phyloP scores from a whole-genome alignment of 2,329 filamentous ascomycete genomes.

The Hymenoscyphus occultus region DNA sequence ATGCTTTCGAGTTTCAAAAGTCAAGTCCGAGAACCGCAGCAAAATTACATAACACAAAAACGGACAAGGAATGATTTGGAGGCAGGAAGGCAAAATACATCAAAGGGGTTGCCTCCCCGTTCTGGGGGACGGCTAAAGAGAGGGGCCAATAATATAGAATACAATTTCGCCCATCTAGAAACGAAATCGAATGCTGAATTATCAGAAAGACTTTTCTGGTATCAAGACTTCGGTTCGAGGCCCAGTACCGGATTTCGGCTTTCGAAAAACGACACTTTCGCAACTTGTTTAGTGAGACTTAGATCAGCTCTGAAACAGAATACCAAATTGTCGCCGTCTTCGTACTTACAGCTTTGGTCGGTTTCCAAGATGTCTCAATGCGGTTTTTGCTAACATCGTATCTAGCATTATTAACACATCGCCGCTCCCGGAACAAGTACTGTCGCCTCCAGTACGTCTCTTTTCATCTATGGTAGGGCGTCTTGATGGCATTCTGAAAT shows the following conservation, averaged over 20 bases:
- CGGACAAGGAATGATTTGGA: slow-evolving; percentile 15
- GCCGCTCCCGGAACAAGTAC: slow-evolving; percentile 9
- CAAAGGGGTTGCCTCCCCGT: slow-evolving; percentile 5
- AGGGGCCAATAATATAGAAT: slow-evolving; percentile 9
- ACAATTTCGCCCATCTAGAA: slow-evolving; percentile 14
- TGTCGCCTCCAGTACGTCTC: slow-evolving; percentile 9
- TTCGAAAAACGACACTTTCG: slow-evolving; percentile 14
- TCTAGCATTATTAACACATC: slow-evolving; percentile 18
- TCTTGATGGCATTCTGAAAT: slow-evolving; percentile 9
- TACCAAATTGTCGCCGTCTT: slow-evolving; percentile 7
- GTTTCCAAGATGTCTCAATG: background rate
- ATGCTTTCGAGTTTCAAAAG: slow-evolving; percentile 15
- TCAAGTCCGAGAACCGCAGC: slow-evolving; percentile 11
- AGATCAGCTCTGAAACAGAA: slow-evolving; percentile 13
- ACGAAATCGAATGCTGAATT: slow-evolving; percentile 11
- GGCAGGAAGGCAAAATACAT: slow-evolving; percentile 1
- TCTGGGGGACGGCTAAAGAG: slow-evolving; percentile 13
- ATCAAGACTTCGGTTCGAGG: slow-evolving; percentile 16
- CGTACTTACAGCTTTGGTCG: slow-evolving; percentile 16
- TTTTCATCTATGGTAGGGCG: slow-evolving; percentile 9
- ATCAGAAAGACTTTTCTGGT: slow-evolving; percentile 17
- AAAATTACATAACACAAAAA: slow-evolving; percentile 8
- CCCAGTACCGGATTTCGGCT: slow-evolving; percentile 8
- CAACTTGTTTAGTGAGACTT: slow-evolving; percentile 10
- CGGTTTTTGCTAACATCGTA: background rate